phyloP scores from a whole-genome alignment of 805 yeast species.

The Hanseniaspora meyeri region DNA sequence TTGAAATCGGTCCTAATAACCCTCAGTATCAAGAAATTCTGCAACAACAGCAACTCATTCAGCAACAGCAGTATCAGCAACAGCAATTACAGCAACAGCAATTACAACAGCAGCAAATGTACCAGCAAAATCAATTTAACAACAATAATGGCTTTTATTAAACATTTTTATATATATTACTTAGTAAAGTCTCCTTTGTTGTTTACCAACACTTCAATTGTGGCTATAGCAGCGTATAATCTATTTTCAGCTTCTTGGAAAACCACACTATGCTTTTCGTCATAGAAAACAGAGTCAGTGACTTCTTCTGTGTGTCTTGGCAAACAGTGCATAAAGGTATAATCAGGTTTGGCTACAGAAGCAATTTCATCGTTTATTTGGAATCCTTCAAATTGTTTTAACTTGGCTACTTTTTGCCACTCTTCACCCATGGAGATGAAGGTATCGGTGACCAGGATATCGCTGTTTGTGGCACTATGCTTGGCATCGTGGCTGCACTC shows the following conservation, averaged over 20 bases:
- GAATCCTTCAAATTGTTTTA: conserved; percentile 74
- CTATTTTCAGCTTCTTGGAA: conserved; percentile 95
- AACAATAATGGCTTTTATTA: background rate
- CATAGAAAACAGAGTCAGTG: conserved; percentile 80
- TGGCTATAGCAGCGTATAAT: conserved; percentile 91
- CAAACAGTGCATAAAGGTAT: conserved; percentile 95
- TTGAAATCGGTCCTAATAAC: conserved; percentile 21
- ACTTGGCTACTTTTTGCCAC: conserved; percentile 53
- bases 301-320: conserved; percentile 96
- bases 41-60: conserved; percentile 23
- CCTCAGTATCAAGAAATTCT: conserved; percentile 24
- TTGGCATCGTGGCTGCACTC: conserved; percentile 59
- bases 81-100: conserved; percentile 16
- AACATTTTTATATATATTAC: background rate
- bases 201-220: conserved; percentile 74
- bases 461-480: conserved; percentile 60
- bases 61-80: conserved; percentile 15
- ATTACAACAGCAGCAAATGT: conserved; percentile 14
- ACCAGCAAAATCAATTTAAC: conserved; percentile 18
- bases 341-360: conserved; percentile 46
- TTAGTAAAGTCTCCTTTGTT: conserved; percentile 54
- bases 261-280: conserved; percentile 61
- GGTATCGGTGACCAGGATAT: conserved; percentile 86
- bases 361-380: conserved; percentile 66
- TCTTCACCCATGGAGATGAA: conserved; percentile 99